These are phyloP conservation scores for Fusarium sp. DNA, from an alignment of 2,329 filamentous ascomycete genomes.

Conservation along the genomic window DNA sequence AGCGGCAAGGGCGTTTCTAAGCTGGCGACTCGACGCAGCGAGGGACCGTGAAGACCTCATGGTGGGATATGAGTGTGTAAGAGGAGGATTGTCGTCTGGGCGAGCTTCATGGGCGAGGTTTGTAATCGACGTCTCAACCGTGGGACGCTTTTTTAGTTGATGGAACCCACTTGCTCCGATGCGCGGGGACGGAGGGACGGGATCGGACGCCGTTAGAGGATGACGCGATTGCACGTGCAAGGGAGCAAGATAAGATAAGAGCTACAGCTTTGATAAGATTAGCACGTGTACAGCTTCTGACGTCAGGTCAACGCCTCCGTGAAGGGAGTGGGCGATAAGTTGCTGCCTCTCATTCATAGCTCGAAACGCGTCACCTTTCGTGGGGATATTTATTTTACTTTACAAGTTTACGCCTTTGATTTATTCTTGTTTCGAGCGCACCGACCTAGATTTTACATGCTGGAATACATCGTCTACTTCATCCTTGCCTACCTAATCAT, in stretches of 20 bases:
- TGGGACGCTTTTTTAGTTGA: conserved; percentile 30
- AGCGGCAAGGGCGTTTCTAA: conserved; percentile 22
- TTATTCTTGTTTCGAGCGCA: neutral
- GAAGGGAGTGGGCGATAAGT: neutral
- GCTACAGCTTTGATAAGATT: conserved; percentile 29
- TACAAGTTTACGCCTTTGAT: neutral
- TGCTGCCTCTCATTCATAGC: neutral
- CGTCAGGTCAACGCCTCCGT: conserved; percentile 37
- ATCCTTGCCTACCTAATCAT: conserved; percentile 43
- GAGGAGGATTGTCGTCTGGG: neutral
- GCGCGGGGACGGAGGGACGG: conserved; percentile 25
- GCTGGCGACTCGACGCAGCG: conserved; percentile 37
- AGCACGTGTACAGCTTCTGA: conserved; percentile 28
- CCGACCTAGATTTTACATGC: conserved; percentile 27
- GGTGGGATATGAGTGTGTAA: conserved; percentile 12
- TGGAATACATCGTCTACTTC: conserved; percentile 31
- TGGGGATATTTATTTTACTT: conserved; percentile 3
- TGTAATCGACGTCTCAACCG: conserved; percentile 39
- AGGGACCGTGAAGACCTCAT: conserved; percentile 47
- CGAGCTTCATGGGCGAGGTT: conserved; percentile 41
- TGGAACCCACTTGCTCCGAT: conserved; percentile 37
- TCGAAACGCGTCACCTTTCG: conserved; percentile 38
- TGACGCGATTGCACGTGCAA: conserved; percentile 52
- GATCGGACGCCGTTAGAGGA: conserved; percentile 23
- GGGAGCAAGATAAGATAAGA: conserved; percentile 9